These are phyloP conservation scores for Elsinoe fawcettii DNA, from an alignment of 2,329 filamentous ascomycete genomes.

Conservation along the genomic window DNA sequence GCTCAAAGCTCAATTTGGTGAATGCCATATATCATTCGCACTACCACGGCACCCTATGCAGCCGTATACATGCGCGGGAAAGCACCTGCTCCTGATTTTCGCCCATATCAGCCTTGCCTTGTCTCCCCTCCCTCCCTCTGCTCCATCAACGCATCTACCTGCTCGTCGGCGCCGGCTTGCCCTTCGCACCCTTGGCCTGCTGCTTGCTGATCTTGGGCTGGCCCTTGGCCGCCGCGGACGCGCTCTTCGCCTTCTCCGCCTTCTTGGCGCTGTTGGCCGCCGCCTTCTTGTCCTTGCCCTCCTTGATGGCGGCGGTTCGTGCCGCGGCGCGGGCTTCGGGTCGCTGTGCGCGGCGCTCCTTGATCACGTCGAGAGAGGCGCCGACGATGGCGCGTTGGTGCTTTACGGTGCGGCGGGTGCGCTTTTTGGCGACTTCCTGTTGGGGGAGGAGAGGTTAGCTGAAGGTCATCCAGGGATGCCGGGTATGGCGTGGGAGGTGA, in stretches of 20 bases:
- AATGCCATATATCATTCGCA: slow-evolving; percentile 14
- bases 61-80: background rate
- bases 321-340: slow-evolving; percentile 92
- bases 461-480: too few species aligned
- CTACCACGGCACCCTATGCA: background rate
- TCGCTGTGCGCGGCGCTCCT: slow-evolving; percentile 92
- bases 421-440: slow-evolving; percentile 99
- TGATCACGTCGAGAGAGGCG: slow-evolving; percentile 99
- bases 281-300: slow-evolving; percentile 97
- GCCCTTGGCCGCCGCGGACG: slow-evolving; percentile 65
- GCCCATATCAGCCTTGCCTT: too few species aligned
- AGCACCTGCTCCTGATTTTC: background rate
- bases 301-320: slow-evolving; percentile 84
- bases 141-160: slow-evolving; percentile 7
- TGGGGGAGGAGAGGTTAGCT: slow-evolving; percentile 23
- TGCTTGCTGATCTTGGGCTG: slow-evolving; percentile 81
- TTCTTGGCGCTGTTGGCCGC: slow-evolving; percentile 87
- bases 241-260: slow-evolving; percentile 96
- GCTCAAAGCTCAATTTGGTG: background rate
- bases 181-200: slow-evolving; percentile 74
- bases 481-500: too few species aligned
- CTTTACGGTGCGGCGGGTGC: slow-evolving; percentile 96
- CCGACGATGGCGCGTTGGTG: slow-evolving; percentile 97
- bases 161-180: slow-evolving; percentile 11
- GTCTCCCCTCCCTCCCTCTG: background rate